A percentile compares a stretch with the other conserved stretches of the same genome.
Conservation (phyloP, 2,329 filamentous ascomycete genomes). For the Aspergillus candidus region DNA sequence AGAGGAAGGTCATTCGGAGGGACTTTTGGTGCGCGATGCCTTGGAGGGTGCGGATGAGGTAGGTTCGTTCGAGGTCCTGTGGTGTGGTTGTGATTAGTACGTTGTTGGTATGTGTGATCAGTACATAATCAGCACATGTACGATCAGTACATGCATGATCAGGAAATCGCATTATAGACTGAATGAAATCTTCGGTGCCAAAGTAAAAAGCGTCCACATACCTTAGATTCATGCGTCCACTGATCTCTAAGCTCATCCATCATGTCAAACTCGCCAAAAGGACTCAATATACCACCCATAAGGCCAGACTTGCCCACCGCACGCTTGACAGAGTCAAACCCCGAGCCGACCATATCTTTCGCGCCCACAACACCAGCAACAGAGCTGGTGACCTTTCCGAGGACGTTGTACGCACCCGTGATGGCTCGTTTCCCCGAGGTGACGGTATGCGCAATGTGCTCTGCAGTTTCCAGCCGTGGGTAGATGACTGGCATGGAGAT, state of each 20-base stretch:
- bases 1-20: constrained; percentile 93
- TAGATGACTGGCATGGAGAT: constrained; percentile 86
- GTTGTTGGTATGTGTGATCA: neutral
- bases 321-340: constrained; percentile 92
- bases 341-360: constrained; percentile 84
- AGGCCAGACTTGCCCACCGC: constrained; percentile 91
- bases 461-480: constrained; percentile 82
- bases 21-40: constrained; percentile 93
- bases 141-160: too few relatives aligned
- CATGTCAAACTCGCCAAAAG: constrained; percentile 92
- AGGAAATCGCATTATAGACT: too few relatives aligned
- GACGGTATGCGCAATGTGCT: constrained; percentile 84
- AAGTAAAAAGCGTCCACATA: constrained; percentile 23
- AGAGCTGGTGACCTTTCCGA: constrained; percentile 90
- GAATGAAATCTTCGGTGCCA: too few relatives aligned
- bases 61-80: constrained; percentile 86
- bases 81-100: neutral
- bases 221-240: constrained; percentile 97
- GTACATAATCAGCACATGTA: neutral
- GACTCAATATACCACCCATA: constrained; percentile 92
- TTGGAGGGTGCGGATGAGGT: constrained; percentile 91
- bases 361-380: constrained; percentile 93
- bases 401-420: constrained; percentile 90
- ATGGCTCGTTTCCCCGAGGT: constrained; percentile 94
- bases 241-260: constrained; percentile 91